These are phyloP conservation scores for Populus nigra DNA, from an alignment of 345 rosid species.

Conservation along the genomic window DNA sequence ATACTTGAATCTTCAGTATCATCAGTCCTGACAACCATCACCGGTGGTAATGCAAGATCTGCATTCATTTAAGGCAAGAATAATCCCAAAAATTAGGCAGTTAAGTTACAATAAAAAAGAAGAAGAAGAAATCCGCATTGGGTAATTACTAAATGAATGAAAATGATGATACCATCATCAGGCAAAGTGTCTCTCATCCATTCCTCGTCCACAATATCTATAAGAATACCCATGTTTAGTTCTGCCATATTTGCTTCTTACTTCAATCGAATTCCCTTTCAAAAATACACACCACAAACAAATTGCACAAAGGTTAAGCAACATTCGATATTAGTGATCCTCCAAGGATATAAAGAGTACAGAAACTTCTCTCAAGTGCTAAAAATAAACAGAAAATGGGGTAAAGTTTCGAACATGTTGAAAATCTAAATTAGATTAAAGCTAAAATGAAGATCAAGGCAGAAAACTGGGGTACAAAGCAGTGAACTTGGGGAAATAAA, in stretches of 20 bases:
- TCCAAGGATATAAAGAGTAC: not conserved
- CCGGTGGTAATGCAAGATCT: conserved; percentile 85
- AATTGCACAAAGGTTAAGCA: not conserved
- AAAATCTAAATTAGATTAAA: not conserved
- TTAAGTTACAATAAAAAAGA: not conserved
- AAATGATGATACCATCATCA: conserved; percentile 61
- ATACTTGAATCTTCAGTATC: conserved; percentile 92
- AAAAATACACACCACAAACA: not conserved
- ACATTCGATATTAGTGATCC: not conserved
- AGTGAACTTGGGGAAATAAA: not conserved
- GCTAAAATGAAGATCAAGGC: too few species aligned
- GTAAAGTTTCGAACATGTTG: not conserved
- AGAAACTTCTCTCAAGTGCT: not conserved
- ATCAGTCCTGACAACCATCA: conserved; percentile 64
- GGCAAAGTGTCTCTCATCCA: conserved; percentile 97
- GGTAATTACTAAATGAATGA: not conserved
- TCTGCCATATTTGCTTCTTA: conserved; percentile 53
- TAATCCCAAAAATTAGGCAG: not conserved
- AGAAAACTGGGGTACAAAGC: not conserved
- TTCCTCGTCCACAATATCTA: conserved; percentile 89
- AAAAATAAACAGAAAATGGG: not conserved
- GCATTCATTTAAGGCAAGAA: conserved; percentile 26
- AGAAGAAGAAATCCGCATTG: not conserved
- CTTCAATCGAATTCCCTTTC: conserved; percentile 10
- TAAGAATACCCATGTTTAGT: conserved; percentile 68